A percentile compares a stretch with the other conserved stretches of the same genome.
Evolutionary conservation across 805 yeast genomes (phyloP).

Genomic region (Priceomyces medius): DNA sequence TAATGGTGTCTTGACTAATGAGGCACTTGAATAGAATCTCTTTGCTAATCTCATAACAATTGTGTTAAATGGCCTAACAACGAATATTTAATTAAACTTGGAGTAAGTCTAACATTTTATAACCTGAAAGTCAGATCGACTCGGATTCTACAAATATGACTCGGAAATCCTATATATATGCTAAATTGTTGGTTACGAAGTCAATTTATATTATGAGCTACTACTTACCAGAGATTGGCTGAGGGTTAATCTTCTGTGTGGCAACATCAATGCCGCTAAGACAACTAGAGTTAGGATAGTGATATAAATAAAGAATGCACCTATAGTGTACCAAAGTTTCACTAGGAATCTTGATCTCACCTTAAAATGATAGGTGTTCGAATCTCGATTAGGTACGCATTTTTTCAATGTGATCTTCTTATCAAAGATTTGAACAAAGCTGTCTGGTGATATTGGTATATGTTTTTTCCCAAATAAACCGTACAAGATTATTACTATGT

Average conservation of each 20-base stretch:
- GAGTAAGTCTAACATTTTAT: neutral
- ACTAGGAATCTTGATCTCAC: slow-evolving; percentile 6
- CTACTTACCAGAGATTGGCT: neutral
- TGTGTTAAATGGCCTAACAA: neutral
- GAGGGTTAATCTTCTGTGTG: neutral
- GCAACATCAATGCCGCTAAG: neutral
- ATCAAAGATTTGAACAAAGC: slow-evolving; percentile 9
- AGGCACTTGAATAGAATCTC: slow-evolving; percentile 27
- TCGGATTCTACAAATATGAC: neutral
- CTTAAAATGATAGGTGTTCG: slow-evolving; percentile 7
- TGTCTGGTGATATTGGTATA: slow-evolving; percentile 9
- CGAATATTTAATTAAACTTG: neutral
- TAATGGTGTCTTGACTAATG: slow-evolving; percentile 68
- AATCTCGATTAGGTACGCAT: too few relatives aligned
- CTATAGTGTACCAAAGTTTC: slow-evolving; percentile 8
- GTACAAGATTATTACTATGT: slow-evolving; percentile 8
- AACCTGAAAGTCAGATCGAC: neutral
- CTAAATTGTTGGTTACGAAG: neutral
- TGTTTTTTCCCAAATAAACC: slow-evolving; percentile 5
- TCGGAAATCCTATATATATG: neutral
- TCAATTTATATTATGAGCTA: neutral
- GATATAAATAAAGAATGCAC: slow-evolving; percentile 10
- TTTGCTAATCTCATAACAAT: slow-evolving; percentile 4
- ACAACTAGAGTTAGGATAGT: slow-evolving; percentile 5
- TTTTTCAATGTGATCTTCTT: neutral